Evolutionary conservation across 176 grass and related monocot genomes (phyloP).

Genomic region (Alopecurus myosuroides): DNA sequence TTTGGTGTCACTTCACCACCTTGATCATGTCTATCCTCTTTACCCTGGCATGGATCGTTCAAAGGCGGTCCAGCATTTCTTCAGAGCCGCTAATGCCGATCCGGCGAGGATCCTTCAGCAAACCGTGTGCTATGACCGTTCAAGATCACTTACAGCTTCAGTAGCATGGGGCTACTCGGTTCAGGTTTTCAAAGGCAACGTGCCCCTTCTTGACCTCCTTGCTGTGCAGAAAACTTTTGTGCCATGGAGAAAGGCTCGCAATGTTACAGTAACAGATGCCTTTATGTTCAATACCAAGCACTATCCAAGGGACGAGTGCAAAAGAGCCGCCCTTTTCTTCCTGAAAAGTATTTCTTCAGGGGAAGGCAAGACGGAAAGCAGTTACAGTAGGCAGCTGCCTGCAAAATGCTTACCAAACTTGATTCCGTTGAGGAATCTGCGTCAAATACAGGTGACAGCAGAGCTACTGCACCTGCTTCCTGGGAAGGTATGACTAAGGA

Average conservation of each 20-base stretch:
- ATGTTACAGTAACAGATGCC: conserved; percentile 33
- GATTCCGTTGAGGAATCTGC: conserved; percentile 40
- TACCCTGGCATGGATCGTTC: conserved; percentile 67
- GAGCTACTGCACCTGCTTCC: conserved; percentile 29
- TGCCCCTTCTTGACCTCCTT: conserved; percentile 67
- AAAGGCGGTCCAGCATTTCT: conserved; percentile 53
- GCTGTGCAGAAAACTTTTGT: conserved; percentile 72
- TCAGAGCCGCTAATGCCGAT: conserved; percentile 46
- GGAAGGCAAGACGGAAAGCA: conserved; percentile 47
- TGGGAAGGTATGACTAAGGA: conserved; percentile 55
- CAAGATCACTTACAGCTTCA: conserved; percentile 48
- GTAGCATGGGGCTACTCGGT: conserved; percentile 81
- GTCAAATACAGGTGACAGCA: conserved; percentile 47
- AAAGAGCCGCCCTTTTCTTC: conserved; percentile 64
- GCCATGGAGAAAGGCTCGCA: conserved; percentile 58
- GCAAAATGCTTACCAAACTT: conserved; percentile 42
- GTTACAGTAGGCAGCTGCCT: conserved; percentile 51
- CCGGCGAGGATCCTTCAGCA: conserved; percentile 85
- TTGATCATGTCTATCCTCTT: conserved; percentile 65
- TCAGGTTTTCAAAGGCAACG: conserved; percentile 71
- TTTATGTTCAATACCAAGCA: conserved; percentile 82
- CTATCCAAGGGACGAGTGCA: conserved; percentile 57
- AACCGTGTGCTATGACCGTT: conserved; percentile 76
- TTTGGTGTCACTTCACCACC: conserved; percentile 84
- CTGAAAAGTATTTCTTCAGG: conserved; percentile 39